These are phyloP conservation scores for Thymus mandschuricus DNA, from an alignment of 257 asterid species.

Conservation along the genomic window DNA sequence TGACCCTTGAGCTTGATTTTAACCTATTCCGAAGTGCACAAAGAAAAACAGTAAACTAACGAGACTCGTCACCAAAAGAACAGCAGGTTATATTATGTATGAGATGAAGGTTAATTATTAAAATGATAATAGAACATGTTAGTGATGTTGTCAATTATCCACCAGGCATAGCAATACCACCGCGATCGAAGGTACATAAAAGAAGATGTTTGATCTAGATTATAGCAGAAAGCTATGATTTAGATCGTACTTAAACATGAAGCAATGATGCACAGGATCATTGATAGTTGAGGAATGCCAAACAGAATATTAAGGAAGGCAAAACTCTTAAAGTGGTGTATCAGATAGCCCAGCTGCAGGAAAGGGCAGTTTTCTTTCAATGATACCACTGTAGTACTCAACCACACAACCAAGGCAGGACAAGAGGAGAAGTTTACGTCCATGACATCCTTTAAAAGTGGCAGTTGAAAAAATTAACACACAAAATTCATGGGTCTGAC, in stretches of 20 bases:
- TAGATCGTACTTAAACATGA: constrained; percentile 14
- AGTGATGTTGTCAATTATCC: background rate
- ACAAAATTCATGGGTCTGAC: too few species aligned
- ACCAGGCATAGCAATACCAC: background rate
- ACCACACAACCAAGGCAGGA: background rate
- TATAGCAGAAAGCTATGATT: background rate
- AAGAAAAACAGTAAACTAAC: background rate
- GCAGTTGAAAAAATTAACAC: background rate
- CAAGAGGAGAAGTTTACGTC: background rate
- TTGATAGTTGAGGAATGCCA: background rate
- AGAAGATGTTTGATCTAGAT: constrained; percentile 4
- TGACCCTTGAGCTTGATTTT: constrained; percentile 95
- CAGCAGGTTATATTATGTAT: background rate
- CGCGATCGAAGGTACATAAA: background rate
- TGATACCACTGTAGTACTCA: too few species aligned
- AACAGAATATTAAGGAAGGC: background rate
- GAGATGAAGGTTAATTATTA: background rate
- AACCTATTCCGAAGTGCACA: constrained; percentile 48
- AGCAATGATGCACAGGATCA: constrained; percentile 7
- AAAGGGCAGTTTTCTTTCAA: too few species aligned
- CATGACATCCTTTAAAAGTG: background rate
- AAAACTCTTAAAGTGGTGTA: background rate
- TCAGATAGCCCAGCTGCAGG: background rate
- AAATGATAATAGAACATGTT: background rate
- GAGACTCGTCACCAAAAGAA: background rate